Conservation (phyloP, 2,329 filamentous ascomycete species). For the Xylaria multiplex region DNA sequence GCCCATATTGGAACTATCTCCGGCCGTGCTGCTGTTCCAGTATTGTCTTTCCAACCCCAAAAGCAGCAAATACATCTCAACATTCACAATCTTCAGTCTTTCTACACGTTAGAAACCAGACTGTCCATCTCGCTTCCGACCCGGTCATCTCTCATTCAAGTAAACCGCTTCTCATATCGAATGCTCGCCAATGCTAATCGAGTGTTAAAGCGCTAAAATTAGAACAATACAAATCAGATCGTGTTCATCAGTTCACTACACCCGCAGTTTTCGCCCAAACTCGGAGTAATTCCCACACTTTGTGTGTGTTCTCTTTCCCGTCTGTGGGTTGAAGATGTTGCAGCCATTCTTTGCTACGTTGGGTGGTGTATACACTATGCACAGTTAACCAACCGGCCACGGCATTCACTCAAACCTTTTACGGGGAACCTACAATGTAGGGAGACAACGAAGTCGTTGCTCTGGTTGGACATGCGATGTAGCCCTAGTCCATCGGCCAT, state of each 20-base stretch:
- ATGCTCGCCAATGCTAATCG: conserved; percentile 28
- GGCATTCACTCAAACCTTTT: conserved; percentile 1
- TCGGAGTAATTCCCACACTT: conserved; percentile 78
- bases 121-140: not conserved
- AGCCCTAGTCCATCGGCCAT: conserved; percentile 92
- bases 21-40: not conserved
- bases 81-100: not conserved
- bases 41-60: too few relatives aligned
- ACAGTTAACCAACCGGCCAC: conserved; percentile 42
- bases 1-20: not conserved
- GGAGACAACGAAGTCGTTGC: conserved; percentile 81
- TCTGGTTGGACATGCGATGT: conserved; percentile 82
- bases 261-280: conserved; percentile 62
- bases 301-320: conserved; percentile 76
- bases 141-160: conserved; percentile 4
- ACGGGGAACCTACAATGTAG: conserved; percentile 70
- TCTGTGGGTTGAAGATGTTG: conserved; percentile 80
- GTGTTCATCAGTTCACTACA: conserved; percentile 36
- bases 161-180: conserved; percentile 6
- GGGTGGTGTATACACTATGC: conserved; percentile 81
- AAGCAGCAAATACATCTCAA: not conserved
- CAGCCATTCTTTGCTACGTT: conserved; percentile 87
- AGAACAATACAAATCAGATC: conserved; percentile 14
- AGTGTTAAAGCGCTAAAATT: conserved; percentile 30
- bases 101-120: not conserved